Conservation (phyloP, 108 stramenopile genomes). For the Epithemia pelagica region DNA sequence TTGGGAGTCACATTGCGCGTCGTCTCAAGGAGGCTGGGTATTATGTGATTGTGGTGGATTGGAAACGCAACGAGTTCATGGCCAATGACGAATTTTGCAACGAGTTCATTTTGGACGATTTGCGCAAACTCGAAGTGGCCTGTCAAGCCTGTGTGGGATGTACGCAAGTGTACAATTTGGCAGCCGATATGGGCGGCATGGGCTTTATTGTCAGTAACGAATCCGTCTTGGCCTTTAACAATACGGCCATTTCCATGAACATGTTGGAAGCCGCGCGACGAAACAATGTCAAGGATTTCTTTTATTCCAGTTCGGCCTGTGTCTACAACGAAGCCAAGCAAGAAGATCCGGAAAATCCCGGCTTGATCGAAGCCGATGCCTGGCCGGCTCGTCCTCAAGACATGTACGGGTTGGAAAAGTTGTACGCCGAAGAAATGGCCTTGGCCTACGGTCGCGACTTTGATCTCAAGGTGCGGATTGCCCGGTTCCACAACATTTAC, state of each 20-base stretch:
- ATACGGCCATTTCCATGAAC: slow-evolving; percentile 98
- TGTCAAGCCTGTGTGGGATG: slow-evolving; percentile 91
- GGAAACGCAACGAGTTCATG: slow-evolving; percentile 99
- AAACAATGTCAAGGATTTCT: slow-evolving; percentile 82
- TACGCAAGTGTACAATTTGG: slow-evolving; percentile 95
- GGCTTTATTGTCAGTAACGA: slow-evolving; percentile 98
- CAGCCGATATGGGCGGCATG: slow-evolving; percentile 99
- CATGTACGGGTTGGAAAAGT: slow-evolving; percentile 98
- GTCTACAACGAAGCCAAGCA: slow-evolving; percentile 99
- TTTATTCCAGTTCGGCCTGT: slow-evolving; percentile 94
- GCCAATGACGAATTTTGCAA: slow-evolving; percentile 92
- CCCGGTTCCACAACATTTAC: slow-evolving; percentile 98
- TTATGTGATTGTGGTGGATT: slow-evolving; percentile 90
- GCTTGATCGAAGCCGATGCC: slow-evolving; percentile 91
- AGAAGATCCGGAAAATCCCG: slow-evolving; percentile 94
- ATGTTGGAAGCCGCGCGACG: slow-evolving; percentile 97
- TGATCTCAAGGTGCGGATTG: slow-evolving; percentile 86
- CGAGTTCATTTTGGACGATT: slow-evolving; percentile 91
- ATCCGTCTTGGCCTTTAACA: slow-evolving; percentile 94
- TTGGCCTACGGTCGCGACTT: slow-evolving; percentile 97
- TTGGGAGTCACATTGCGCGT: slow-evolving; percentile 96
- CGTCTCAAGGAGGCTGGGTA: slow-evolving; percentile 88
- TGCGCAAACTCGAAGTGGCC: slow-evolving; percentile 92
- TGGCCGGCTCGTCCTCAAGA: slow-evolving; percentile 99
- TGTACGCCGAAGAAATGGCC: slow-evolving; percentile 99